Evolutionary conservation across 331 rosid genomes (phyloP).

Genomic region (Quercus tomentella): DNA sequence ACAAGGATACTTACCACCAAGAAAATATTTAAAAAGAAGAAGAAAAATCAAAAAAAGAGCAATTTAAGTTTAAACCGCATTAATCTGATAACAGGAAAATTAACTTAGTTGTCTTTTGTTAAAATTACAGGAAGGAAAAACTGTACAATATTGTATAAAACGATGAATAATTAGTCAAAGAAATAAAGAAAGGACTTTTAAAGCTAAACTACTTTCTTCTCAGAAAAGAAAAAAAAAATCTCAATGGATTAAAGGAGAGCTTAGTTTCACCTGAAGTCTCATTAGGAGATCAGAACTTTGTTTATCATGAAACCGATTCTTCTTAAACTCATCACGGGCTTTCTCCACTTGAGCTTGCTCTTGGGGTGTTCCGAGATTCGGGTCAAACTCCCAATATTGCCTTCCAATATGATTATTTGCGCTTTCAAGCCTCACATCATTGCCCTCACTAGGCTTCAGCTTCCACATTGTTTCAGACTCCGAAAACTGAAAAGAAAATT

Average conservation of each 20-base stretch:
- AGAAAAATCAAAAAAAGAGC: no score
- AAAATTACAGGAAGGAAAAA: no score
- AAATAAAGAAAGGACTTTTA: no score
- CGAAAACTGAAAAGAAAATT: background rate
- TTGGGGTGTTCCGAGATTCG: slow-evolving; percentile 26
- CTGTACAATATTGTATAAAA: background rate
- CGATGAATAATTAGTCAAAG: no score
- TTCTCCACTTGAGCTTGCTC: slow-evolving; percentile 38
- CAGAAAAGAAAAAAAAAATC: no score
- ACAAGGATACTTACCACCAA: no score
- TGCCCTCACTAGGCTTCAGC: slow-evolving; percentile 45
- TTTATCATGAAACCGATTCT: slow-evolving; percentile 37
- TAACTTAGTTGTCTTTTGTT: no score
- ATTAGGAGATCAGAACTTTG: slow-evolving; percentile 61
- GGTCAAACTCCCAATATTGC: slow-evolving; percentile 74
- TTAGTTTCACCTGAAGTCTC: slow-evolving; percentile 58
- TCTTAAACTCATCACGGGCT: slow-evolving; percentile 23
- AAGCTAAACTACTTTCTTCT: no score
- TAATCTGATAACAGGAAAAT: no score
- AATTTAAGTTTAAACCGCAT: no score
- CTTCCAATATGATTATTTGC: slow-evolving; percentile 57
- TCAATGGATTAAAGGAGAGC: no score
- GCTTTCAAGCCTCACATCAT: slow-evolving; percentile 31
- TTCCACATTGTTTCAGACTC: slow-evolving; percentile 41
- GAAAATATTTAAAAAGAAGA: no score